phyloP scores from a whole-genome alignment of 805 yeast genomes.

The Wickerhamomyces silvicola region DNA sequence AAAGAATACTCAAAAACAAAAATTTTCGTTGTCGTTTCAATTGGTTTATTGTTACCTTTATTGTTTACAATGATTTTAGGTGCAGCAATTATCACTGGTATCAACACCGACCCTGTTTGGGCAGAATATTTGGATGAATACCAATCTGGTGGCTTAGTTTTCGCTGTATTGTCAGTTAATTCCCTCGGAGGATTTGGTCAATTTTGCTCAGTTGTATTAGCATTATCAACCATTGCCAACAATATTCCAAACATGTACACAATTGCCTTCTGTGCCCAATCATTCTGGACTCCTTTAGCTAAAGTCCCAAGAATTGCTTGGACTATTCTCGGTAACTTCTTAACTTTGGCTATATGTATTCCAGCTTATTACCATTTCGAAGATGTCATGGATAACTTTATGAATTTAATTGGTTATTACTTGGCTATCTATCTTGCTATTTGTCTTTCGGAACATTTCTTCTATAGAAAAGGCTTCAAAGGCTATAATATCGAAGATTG shows the following conservation, averaged over 20 bases:
- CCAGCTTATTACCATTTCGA: slow-evolving; percentile 79
- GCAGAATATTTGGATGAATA: slow-evolving; percentile 41
- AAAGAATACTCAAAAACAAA: slow-evolving; percentile 49
- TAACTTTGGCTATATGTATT: slow-evolving; percentile 79
- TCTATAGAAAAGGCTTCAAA: slow-evolving; percentile 57
- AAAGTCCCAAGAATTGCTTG: slow-evolving; percentile 77
- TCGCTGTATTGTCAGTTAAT: slow-evolving; percentile 68
- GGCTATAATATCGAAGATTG: slow-evolving; percentile 62
- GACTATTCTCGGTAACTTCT: slow-evolving; percentile 71
- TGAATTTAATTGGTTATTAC: slow-evolving; percentile 90
- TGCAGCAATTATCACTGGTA: slow-evolving; percentile 78
- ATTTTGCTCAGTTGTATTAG: slow-evolving; percentile 78
- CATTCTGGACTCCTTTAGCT: slow-evolving; percentile 69
- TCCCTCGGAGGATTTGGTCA: slow-evolving; percentile 86
- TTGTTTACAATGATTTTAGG: slow-evolving; percentile 74
- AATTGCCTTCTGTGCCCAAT: slow-evolving; percentile 79
- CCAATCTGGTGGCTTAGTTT: slow-evolving; percentile 78
- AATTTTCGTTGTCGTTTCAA: slow-evolving; percentile 56
- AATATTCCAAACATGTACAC: slow-evolving; percentile 95
- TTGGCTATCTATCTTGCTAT: slow-evolving; percentile 78
- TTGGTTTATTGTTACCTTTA: slow-evolving; percentile 64
- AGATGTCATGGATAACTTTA: slow-evolving; percentile 72
- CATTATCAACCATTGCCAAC: slow-evolving; percentile 83
- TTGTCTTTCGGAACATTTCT: slow-evolving; percentile 73
- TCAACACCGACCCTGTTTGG: slow-evolving; percentile 39